Evolutionary conservation across 2,329 filamentous ascomycete genomes (phyloP).

Genomic region (Fusarium tupiense): DNA sequence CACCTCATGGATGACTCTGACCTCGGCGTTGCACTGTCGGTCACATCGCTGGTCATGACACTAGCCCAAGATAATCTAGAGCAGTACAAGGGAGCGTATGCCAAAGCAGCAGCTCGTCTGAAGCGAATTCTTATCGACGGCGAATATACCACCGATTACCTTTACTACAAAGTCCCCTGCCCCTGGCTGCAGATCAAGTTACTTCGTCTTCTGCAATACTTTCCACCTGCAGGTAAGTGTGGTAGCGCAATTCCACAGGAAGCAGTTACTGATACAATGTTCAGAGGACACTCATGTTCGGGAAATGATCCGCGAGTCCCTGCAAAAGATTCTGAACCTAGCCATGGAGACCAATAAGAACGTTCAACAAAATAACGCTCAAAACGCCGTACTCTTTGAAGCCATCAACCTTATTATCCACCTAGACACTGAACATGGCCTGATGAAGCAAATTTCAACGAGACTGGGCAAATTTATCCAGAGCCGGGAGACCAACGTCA

Average conservation of each 20-base stretch:
- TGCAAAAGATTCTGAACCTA: conserved; percentile 89
- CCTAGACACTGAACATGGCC: conserved; percentile 89
- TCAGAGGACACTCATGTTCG: conserved; percentile 91
- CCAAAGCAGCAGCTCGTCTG: conserved; percentile 88
- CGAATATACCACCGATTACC: conserved; percentile 89
- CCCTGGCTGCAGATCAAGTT: conserved; percentile 99
- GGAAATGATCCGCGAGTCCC: conserved; percentile 88
- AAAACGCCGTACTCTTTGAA: conserved; percentile 97
- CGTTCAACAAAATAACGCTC: conserved; percentile 98
- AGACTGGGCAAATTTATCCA: conserved; percentile 95
- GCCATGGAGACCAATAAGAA: conserved; percentile 97
- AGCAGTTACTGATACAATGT: conserved; percentile 5
- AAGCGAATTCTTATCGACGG: conserved; percentile 92
- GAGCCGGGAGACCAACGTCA: conserved; percentile 95
- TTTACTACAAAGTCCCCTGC: conserved; percentile 99
- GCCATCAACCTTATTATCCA: conserved; percentile 99
- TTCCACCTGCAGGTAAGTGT: conserved; percentile 83
- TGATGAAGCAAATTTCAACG: conserved; percentile 96
- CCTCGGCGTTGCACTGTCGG: conserved; percentile 91
- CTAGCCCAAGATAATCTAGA: conserved; percentile 94
- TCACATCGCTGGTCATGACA: conserved; percentile 95
- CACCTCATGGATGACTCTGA: conserved; percentile 98
- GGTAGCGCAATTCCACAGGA: not conserved
- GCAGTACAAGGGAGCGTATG: conserved; percentile 91
- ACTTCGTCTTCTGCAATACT: conserved; percentile 91